Base-by-base conservation (phyloP, 257 asterid species). In the Fraxinus cuspidata region DNA sequence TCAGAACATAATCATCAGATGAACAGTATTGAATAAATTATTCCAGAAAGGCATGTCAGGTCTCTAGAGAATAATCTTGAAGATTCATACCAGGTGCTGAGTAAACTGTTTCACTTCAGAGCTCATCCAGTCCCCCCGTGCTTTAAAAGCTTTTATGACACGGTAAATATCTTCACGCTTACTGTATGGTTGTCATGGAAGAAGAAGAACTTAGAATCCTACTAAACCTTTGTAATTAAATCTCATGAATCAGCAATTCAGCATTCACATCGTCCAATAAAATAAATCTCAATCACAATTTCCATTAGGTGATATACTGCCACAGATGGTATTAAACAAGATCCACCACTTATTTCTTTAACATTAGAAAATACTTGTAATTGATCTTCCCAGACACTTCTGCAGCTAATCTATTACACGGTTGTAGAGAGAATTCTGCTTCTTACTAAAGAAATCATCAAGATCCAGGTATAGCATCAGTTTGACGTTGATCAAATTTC, bases 81-180 rank as follows among this genome's bases (percentile, higher is more conserved):
- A 76, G 75, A 78, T 74, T 31, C 96, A 80, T 95, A 93, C 98
- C 99, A 91, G 88, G 85, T 79, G 58, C 71, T 87, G 90, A 29
- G 87, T 88, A 85, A 81, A 92, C 25, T 82, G 87, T 84, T 91
- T 89, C 80, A 87, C 94, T 81, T 93, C 97, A 81, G 88, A 79
- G 84, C 81, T 89, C 88, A 75, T 81, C 86, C 87, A 81, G 66
- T 88, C 93, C 74, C 88, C 98, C 77, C 84, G 87, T 71, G 88
- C 82, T 77, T 89, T 72, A 79, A 91, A 87, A 83, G 98, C 86
- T 86, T 90, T 93, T 77, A 95, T 78, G 83, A 89, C 96, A 72
- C 93, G 97, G 83, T 95, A 95, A 75, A 93, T 91, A 83, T 93
- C 99, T 84, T 95, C 97, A 44, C 94, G 96, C 82, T 83, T 90